Conservation (phyloP, 1,139 yeast species). For the Hyphopichia khmerensis region DNA sequence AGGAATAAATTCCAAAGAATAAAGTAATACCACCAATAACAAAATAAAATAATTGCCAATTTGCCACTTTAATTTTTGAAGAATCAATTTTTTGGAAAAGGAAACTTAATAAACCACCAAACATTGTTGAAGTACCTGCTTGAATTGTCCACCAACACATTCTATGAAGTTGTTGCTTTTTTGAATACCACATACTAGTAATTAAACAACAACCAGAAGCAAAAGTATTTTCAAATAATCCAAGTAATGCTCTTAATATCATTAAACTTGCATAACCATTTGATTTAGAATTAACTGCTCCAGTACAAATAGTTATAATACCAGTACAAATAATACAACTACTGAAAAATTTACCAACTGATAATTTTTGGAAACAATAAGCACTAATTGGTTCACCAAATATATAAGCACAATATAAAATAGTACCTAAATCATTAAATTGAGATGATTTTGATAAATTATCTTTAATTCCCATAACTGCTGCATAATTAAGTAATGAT, state of each 20-base stretch:
- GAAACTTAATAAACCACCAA: conserved; percentile 41
- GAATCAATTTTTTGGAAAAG: conserved; percentile 40
- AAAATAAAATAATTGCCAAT: conserved; percentile 42
- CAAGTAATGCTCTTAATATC: conserved; percentile 41
- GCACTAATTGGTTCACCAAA: conserved; percentile 47
- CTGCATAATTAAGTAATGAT: conserved; percentile 44
- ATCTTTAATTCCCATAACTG: conserved; percentile 50
- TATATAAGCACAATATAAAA: conserved; percentile 45
- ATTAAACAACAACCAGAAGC: conserved; percentile 45
- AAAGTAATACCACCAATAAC: conserved; percentile 37
- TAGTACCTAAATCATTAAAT: conserved; percentile 43
- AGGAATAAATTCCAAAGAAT: conserved; percentile 27
- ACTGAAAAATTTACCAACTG: conserved; percentile 40
- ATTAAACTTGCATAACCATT: conserved; percentile 39
- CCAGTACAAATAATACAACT: conserved; percentile 43
- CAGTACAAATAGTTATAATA: conserved; percentile 26
- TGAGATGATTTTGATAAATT: conserved; percentile 25
- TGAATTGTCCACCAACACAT: conserved; percentile 40
- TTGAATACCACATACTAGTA: conserved; percentile 43
- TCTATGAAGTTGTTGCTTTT: conserved; percentile 34
- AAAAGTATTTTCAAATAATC: conserved; percentile 42
- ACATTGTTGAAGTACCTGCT: conserved; percentile 40
- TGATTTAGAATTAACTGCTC: too few species aligned
- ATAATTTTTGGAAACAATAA: conserved; percentile 34
- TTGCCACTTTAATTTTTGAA: conserved; percentile 15